Conservation (phyloP, 768 basidiomycete genomes). For the Dioszegia aurantiaca region DNA sequence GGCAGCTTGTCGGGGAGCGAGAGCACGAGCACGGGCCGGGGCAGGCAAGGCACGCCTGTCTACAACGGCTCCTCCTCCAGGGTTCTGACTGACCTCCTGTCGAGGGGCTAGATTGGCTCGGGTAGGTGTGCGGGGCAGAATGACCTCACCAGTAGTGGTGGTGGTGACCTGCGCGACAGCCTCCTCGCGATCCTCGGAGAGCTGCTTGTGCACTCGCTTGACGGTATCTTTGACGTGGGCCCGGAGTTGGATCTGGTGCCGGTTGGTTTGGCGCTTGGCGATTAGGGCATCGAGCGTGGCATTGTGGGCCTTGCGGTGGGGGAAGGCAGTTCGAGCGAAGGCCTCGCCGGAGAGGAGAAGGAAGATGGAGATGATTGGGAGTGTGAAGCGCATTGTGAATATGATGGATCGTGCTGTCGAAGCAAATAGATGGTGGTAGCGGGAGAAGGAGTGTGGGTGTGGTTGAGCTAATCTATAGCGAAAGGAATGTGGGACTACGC, state of each 20-base stretch:
- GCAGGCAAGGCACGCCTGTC: too few relatives aligned
- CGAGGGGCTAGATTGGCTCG: too few relatives aligned
- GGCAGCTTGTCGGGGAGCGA: too few relatives aligned
- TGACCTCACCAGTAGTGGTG: not conserved
- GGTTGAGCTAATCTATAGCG: conserved; percentile 3
- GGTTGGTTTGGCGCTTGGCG: conserved; percentile 18
- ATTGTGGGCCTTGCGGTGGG: not conserved
- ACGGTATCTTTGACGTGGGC: conserved; percentile 18
- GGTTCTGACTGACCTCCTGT: too few relatives aligned
- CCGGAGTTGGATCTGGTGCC: conserved; percentile 13
- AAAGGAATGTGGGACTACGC: not conserved
- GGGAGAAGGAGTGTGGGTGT: not conserved
- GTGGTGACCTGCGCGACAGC: not conserved
- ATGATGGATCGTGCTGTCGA: not conserved
- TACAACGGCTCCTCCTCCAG: too few relatives aligned
- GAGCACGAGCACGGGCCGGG: too few relatives aligned
- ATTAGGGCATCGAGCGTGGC: not conserved
- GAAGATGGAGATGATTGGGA: conserved; percentile 11
- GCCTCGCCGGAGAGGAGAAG: conserved; percentile 3
- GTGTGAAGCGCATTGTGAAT: conserved; percentile 7
- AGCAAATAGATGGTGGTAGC: not conserved
- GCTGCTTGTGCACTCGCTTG: conserved; percentile 11
- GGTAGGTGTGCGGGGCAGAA: too few relatives aligned
- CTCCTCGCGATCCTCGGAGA: not conserved
- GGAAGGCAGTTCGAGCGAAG: conserved; percentile 3